Conservation (phyloP, 768 basidiomycete genomes). For the Lactifluus rugatus region DNA sequence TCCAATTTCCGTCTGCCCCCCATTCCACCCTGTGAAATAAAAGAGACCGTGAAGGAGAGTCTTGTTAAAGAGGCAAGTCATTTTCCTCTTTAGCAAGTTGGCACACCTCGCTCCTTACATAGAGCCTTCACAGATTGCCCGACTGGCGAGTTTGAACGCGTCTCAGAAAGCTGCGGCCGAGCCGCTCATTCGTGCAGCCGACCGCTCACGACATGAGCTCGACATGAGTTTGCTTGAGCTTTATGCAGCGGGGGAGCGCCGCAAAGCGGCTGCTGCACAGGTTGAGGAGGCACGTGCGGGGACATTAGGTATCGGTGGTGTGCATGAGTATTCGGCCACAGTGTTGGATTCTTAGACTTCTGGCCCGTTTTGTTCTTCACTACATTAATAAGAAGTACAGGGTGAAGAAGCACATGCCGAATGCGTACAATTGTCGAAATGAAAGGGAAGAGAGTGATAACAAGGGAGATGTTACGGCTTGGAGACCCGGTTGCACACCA, state of each 20-base stretch:
- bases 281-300: slow-evolving; percentile 54
- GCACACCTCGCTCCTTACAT: neutral
- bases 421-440: neutral
- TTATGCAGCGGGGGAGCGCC: slow-evolving; percentile 46
- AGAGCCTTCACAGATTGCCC: neutral
- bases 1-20: slow-evolving; percentile 9
- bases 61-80: slow-evolving; percentile 9
- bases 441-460: neutral
- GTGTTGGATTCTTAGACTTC: slow-evolving; percentile 3
- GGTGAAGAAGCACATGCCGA: neutral
- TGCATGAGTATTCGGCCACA: neutral
- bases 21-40: slow-evolving; percentile 5
- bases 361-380: neutral
- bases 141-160: slow-evolving; percentile 11
- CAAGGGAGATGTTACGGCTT: slow-evolving; percentile 22
- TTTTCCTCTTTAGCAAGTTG: neutral
- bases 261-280: slow-evolving; percentile 47
- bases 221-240: slow-evolving; percentile 53
- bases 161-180: slow-evolving; percentile 10
- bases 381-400: neutral
- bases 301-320: slow-evolving; percentile 34
- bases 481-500: slow-evolving; percentile 60
- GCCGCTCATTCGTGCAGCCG: slow-evolving; percentile 9
- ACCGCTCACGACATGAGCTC: slow-evolving; percentile 47
- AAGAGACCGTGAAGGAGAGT: slow-evolving; percentile 14